phyloP scores from a whole-genome alignment of 2,329 filamentous ascomycete species.

The Simplicillium aogashimaense region DNA sequence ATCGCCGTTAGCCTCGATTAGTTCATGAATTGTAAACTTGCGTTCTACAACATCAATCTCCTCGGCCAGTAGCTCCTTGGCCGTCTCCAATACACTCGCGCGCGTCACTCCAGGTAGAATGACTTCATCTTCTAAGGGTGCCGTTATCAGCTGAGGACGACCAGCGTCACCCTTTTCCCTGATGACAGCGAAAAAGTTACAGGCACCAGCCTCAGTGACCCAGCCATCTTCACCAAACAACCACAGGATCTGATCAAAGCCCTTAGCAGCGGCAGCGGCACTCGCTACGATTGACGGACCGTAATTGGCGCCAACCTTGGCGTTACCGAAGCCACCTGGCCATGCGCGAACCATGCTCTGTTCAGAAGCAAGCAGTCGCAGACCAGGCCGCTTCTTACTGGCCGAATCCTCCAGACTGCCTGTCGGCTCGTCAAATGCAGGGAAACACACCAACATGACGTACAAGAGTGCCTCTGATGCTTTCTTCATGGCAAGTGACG shows the following conservation, averaged over 20 bases:
- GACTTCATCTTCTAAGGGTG: too few species aligned
- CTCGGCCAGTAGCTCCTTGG: too few species aligned
- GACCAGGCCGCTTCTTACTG: too few species aligned
- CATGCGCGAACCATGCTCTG: slow-evolving; percentile 6
- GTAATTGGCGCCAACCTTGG: slow-evolving; percentile 55
- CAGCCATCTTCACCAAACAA: slow-evolving; percentile 44
- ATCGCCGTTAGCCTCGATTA: too few species aligned
- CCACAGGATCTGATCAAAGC: slow-evolving; percentile 54
- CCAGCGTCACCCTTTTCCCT: too few species aligned
- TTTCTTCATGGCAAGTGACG: slow-evolving; percentile 50
- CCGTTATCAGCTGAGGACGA: too few species aligned
- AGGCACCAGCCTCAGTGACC: slow-evolving; percentile 52
- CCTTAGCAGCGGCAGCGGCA: slow-evolving; percentile 38
- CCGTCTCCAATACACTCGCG: too few species aligned
- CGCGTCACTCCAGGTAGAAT: too few species aligned
- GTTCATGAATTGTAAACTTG: too few species aligned
- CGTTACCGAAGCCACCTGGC: slow-evolving; percentile 52
- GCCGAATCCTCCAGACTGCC: too few species aligned
- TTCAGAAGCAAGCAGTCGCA: too few species aligned
- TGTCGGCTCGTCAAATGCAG: slow-evolving; percentile 4
- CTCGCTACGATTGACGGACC: slow-evolving; percentile 47
- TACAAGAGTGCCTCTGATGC: slow-evolving; percentile 59
- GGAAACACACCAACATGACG: slow-evolving; percentile 34
- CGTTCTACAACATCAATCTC: too few species aligned
- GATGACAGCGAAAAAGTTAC: slow-evolving; percentile 49